Base-by-base conservation (phyloP, 2,329 filamentous ascomycete species). In the Knufia petricola region DNA sequence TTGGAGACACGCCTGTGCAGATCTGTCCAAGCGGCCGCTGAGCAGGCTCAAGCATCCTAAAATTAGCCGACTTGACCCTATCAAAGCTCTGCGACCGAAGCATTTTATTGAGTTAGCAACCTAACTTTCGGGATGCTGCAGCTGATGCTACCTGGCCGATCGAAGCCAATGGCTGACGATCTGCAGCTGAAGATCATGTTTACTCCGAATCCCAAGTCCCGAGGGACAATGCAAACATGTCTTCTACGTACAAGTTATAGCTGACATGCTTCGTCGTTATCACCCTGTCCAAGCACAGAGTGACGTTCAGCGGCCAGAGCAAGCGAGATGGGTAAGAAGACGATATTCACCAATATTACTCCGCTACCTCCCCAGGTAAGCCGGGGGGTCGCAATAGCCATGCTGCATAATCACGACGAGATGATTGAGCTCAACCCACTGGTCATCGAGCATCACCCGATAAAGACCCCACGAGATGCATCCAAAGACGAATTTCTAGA, bases 361-460 rank as follows among this genome's bases (percentile, higher is more conserved):
- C 84, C 87, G 15, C 74, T 94, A 26, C 87, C 88, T 7, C 58
- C 76, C 1, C 71, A 73, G 57, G 76, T 92, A 55, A 73, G 79
- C 41, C 78, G 86, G 48, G 74, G 83, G 56, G 75, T 78, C n/a
- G 85, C 86, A 36, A 64, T 94, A 54, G 73, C 78, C 47, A 85
- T 86, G 56, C 79, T 94, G 26, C 85, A 87, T 64, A 76, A 84
- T 64, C 87, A 94, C 66, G 64, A 75, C 43, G 81, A 81, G 58
- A 94, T 95, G 82, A 94, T 94, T 60, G 83, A 90, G 61, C 72
- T 94, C 50, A 94, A 94, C 64, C 87, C 87, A 1, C 74, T 94
- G 41, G 83, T 94, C 48, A 79, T 84, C 53, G 80, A 84, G 52
- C 77, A 85, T 50, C 76, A 81, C 56, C 73, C 73, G 26, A 86